Base-by-base conservation (phyloP, 306 rosid species). In the Quercus suber region DNA sequence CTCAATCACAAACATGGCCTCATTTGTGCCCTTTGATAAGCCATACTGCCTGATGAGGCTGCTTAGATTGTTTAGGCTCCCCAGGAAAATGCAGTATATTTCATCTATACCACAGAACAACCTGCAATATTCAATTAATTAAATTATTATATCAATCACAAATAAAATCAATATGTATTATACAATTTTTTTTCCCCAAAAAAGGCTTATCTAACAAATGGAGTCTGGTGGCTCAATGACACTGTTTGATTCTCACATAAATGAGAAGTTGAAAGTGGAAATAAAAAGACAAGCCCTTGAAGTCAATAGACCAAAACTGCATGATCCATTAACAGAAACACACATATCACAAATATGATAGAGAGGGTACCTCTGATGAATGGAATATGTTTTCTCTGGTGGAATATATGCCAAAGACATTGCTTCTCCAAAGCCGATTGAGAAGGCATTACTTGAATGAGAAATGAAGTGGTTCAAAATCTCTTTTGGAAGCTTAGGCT, bases 61-160 rank as follows among this genome's bases (percentile, higher is more conserved):
- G 85, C 88, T 85, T 19, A 95, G 81, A 68, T 95, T 95, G 86
- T 90, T 81, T 20, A 95, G 64, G 49, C 82, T 84, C 55, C 98
- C 98, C 75, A 90, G 4, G 85, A 95, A 95, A 19, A 85, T 84
- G 81, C 99, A 92, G 83, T 88, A 87, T 76, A 95, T 91, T 43
- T 90, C 84, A 73, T 92, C 92, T 88, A 92, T 45, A n/a, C 90
- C 89, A 78, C 97, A 89, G 74, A 95, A 95, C 77, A 89, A n/a
- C 89, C 99, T 94, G 93, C 72, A 8, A 76, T 49, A 78, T 37
- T 28, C 51, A 33, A 79, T 31, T 56, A 4, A 61, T 30, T 30
- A 13, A 64, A 60, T 60, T 23, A 23, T 59, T 59, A 10, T 25
- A 27, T 25, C 25, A 23, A 25, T 25, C 67, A 25, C 31, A 60